Conservation (phyloP, 2,329 filamentous ascomycete genomes). For the Scytalidium sp. region DNA sequence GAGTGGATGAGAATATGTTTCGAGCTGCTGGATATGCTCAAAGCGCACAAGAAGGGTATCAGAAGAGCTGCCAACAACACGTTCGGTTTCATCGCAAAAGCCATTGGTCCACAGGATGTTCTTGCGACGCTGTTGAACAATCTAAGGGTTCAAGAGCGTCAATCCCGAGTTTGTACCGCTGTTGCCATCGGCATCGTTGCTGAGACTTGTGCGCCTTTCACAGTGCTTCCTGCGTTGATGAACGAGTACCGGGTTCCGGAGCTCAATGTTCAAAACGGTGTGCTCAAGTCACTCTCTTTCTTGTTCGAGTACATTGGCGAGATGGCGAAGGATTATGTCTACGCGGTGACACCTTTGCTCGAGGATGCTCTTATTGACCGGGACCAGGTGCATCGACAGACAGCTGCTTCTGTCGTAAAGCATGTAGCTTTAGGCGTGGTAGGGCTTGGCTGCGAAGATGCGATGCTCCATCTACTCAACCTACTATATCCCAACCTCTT, state of each 20-base stretch:
- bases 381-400: slow-evolving; percentile 97
- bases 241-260: slow-evolving; percentile 99
- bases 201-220: slow-evolving; percentile 97
- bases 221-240: slow-evolving; percentile 97
- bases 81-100: slow-evolving; percentile 98
- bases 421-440: slow-evolving; percentile 98
- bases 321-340: slow-evolving; percentile 99
- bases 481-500: slow-evolving; percentile 95
- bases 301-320: slow-evolving; percentile 99
- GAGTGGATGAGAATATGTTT: slow-evolving; percentile 99
- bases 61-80: slow-evolving; percentile 98
- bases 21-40: slow-evolving; percentile 97
- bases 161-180: slow-evolving; percentile 96
- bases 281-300: slow-evolving; percentile 95
- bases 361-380: slow-evolving; percentile 97
- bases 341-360: slow-evolving; percentile 90
- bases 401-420: slow-evolving; percentile 94
- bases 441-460: slow-evolving; percentile 94
- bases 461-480: slow-evolving; percentile 97
- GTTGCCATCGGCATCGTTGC: slow-evolving; percentile 98
- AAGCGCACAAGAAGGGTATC: slow-evolving; percentile 99
- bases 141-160: slow-evolving; percentile 91
- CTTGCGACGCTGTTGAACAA: slow-evolving; percentile 95
- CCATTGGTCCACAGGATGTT: slow-evolving; percentile 96
- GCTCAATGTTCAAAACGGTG: slow-evolving; percentile 97